phyloP scores from a whole-genome alignment of 495 filamentous ascomycete genomes.

The Xylaria scruposa region DNA sequence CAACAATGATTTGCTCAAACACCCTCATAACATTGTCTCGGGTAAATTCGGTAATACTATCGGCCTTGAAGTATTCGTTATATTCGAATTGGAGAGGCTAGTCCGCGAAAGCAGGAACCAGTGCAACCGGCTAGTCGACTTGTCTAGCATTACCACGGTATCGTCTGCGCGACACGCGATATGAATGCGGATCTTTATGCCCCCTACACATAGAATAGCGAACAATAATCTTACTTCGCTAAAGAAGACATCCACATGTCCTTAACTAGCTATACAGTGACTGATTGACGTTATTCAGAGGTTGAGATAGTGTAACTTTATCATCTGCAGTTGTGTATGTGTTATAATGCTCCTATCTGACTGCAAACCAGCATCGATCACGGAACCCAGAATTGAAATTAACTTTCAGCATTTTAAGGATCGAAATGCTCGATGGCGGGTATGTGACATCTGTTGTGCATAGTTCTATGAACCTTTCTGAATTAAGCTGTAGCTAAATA shows the following conservation, averaged over 20 bases:
- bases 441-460: no score
- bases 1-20: neutral
- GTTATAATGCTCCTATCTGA: neutral
- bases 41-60: neutral
- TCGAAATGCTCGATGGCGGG: no score
- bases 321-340: neutral
- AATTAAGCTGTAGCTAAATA: no score
- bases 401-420: no score
- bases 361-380: no score
- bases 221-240: conserved; percentile 7
- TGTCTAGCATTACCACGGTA: neutral
- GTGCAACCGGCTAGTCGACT: neutral
- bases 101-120: neutral
- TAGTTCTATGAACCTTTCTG: no score
- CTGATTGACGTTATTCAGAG: neutral
- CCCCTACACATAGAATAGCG: neutral
- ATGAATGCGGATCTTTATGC: neutral
- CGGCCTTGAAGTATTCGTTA: neutral
- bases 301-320: neutral
- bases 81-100: conserved; percentile 2
- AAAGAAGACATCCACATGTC: conserved; percentile 7
- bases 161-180: neutral
- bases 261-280: neutral
- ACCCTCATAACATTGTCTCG: neutral
- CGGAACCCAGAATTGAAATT: no score